Conservation (phyloP, 2,329 filamentous ascomycete genomes). For the Diaporthe citriasiana region DNA sequence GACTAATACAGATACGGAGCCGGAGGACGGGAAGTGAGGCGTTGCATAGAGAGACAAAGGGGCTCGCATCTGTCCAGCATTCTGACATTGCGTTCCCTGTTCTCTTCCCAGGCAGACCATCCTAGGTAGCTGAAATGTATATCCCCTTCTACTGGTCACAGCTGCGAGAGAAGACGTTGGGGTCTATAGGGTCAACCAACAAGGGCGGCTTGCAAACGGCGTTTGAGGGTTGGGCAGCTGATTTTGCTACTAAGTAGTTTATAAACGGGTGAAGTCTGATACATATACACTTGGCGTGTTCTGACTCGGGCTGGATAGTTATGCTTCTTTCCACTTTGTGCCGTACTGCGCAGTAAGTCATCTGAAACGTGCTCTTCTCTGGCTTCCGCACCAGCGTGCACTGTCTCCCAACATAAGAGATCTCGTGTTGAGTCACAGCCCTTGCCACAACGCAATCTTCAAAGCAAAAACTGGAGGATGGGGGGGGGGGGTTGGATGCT, state of each 20-base stretch:
- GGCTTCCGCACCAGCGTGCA: not conserved
- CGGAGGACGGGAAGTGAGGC: constrained; percentile 61
- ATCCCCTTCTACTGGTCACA: constrained; percentile 10
- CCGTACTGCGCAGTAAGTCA: too few relatives aligned
- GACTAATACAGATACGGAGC: constrained; percentile 78
- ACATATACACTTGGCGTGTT: not conserved
- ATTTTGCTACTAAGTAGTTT: not conserved
- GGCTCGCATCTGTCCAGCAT: not conserved
- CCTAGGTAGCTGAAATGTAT: constrained; percentile 33
- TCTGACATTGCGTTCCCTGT: not conserved
- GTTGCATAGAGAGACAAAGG: not conserved
- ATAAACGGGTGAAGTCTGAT: not conserved
- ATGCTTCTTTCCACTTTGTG: too few relatives aligned
- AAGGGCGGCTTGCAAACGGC: constrained; percentile 1
- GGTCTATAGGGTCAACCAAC: not conserved
- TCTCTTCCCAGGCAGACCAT: constrained; percentile 27
- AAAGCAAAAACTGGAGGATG: not conserved
- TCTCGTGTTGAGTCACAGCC: not conserved
- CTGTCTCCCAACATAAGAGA: too few relatives aligned
- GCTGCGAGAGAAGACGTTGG: not conserved
- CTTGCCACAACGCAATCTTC: not conserved
- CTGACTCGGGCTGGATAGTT: not conserved
- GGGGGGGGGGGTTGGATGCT: too few relatives aligned
- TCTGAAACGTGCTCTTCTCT: not conserved
- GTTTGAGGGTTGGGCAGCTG: constrained; percentile 6